phyloP scores from a whole-genome alignment of 2,329 filamentous ascomycete genomes.

The Knoxdaviesia capensis region DNA sequence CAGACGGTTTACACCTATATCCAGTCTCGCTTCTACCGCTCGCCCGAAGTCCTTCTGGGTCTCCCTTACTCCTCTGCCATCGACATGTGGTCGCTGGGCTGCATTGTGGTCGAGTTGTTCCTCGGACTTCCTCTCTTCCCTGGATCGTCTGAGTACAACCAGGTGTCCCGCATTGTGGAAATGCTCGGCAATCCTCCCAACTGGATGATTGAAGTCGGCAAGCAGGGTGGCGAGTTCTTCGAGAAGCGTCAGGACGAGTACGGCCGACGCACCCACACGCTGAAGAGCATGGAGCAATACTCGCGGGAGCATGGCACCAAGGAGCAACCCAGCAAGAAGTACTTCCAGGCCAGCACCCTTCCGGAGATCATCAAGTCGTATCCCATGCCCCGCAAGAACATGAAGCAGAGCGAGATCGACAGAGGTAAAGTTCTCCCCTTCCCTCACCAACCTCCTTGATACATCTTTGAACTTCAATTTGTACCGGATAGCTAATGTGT shows the following conservation, averaged over 20 bases:
- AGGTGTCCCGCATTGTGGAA: slow-evolving; percentile 89
- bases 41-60: slow-evolving; percentile 86
- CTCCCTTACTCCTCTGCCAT: slow-evolving; percentile 95
- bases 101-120: slow-evolving; percentile 95
- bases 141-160: slow-evolving; percentile 95
- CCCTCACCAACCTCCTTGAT: neutral
- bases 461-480: neutral
- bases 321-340: slow-evolving; percentile 98
- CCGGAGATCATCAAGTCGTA: slow-evolving; percentile 97
- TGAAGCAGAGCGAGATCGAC: slow-evolving; percentile 94
- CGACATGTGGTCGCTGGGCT: slow-evolving; percentile 98
- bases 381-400: slow-evolving; percentile 96
- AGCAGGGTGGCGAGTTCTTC: slow-evolving; percentile 93
- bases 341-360: slow-evolving; percentile 84
- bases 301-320: slow-evolving; percentile 89
- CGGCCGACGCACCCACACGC: slow-evolving; percentile 69
- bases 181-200: slow-evolving; percentile 93
- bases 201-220: slow-evolving; percentile 99
- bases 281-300: slow-evolving; percentile 98
- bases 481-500: neutral
- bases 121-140: slow-evolving; percentile 80
- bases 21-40: slow-evolving; percentile 93
- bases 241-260: slow-evolving; percentile 79
- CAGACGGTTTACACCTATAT: slow-evolving; percentile 99
- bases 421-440: slow-evolving; percentile 41